These are phyloP conservation scores for Macrophomina tecta DNA, from an alignment of 2,329 filamentous ascomycete species.

Conservation along the genomic window DNA sequence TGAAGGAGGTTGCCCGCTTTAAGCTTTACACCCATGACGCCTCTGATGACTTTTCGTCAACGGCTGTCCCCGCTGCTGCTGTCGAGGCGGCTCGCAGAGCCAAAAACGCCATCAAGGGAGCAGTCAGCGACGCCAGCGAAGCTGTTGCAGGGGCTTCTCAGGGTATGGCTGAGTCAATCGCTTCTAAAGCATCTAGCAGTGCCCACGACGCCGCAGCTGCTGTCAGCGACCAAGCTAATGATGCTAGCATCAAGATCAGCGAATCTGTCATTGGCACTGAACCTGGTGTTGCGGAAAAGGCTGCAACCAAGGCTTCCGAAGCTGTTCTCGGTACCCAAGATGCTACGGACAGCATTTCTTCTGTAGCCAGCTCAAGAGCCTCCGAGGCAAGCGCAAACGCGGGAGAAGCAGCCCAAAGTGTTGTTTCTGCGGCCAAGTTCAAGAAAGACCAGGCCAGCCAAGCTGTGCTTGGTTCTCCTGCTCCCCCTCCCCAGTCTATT, in stretches of 20 bases:
- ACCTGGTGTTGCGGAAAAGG: conserved; percentile 38
- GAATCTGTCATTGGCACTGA: conserved; percentile 34
- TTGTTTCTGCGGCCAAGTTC: conserved; percentile 34
- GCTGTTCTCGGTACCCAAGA: conserved; percentile 30
- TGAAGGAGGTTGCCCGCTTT: conserved; percentile 85
- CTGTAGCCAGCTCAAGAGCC: conserved; percentile 36
- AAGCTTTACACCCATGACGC: conserved; percentile 79
- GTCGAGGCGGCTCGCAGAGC: conserved; percentile 52
- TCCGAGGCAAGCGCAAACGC: conserved; percentile 31
- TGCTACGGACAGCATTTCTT: conserved; percentile 41
- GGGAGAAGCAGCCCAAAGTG: conserved; percentile 31
- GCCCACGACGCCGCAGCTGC: conserved; percentile 34
- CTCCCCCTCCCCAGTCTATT: conserved; percentile 32
- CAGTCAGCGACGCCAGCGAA: conserved; percentile 33
- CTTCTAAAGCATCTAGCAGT: conserved; percentile 38
- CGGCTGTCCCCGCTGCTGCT: conserved; percentile 64
- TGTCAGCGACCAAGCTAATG: conserved; percentile 33
- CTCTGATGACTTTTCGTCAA: conserved; percentile 78
- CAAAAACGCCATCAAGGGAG: conserved; percentile 40
- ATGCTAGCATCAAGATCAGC: conserved; percentile 34
- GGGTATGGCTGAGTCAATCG: conserved; percentile 43
- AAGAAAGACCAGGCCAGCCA: conserved; percentile 35
- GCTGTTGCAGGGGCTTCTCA: conserved; percentile 40
- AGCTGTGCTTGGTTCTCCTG: conserved; percentile 33
- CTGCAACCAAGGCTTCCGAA: conserved; percentile 45